Base-by-base conservation (phyloP, 345 rosid species). In the Eucalyptus caleyi region DNA sequence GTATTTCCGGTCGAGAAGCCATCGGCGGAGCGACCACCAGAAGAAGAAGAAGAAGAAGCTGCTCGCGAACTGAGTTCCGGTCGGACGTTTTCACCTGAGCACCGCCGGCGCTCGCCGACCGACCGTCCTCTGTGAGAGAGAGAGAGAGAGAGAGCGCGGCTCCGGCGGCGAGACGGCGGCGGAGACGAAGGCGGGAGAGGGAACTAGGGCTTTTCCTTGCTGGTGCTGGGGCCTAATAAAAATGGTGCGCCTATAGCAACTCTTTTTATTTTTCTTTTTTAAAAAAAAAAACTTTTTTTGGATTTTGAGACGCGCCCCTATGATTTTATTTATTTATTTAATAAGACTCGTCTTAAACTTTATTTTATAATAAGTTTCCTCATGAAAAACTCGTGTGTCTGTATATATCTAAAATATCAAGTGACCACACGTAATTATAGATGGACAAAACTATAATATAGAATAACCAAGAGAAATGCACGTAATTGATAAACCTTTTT, bases 1-100 rank as follows among this genome's bases (percentile, higher is more conserved):
- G 93, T 50, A 94, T 77, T 91, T 97, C 98, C 23, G 99, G 99
- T 42, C 98, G 95, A 92, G 72, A 95, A 82, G 97, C 91, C 99
- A 97, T 95, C 12, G 40, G 26, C 67, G 0, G 67, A 32, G 30
- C 45, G 45, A 86, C 30, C n/a, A 21, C 59, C 59, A 2, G 23
- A 12, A 40, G 30, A 37, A 77, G 83, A 72, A 72, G 23, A 37
- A 37, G 47, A 34, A 34, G 37, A 77, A 77, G 45, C 26, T 40
- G 1, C 47, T 6, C 45, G 24, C 8, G 0, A 11, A 0, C 47
- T 21, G 9, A 77, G 85, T 23, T 11, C 16, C 0, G 83, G 30
- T 40, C 47, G 47, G 47, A 77, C 47, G 1, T 77, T 77, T 77
- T 6, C 47, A 21, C 1, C 85, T 40, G 27, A 21, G 30, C 85